phyloP scores from a whole-genome alignment of 495 filamentous ascomycete genomes.

The Rostrohypoxylon terebratum region DNA sequence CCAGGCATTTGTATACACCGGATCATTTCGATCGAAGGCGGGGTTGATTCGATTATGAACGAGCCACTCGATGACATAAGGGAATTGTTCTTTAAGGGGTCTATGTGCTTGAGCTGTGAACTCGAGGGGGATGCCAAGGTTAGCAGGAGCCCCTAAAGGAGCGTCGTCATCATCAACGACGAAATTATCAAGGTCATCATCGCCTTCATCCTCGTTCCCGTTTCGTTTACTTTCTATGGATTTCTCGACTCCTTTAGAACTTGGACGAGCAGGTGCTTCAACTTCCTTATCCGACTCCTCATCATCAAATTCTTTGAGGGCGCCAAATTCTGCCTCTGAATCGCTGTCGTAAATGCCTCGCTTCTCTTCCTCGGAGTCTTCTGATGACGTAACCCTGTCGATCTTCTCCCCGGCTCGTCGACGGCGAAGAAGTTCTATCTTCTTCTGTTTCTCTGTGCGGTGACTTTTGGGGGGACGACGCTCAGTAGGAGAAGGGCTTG shows the following conservation, averaged over 20 bases:
- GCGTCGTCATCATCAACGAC: constrained; percentile 73
- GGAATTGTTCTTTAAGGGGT: constrained; percentile 81
- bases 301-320: constrained; percentile 61
- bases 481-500: constrained; percentile 35
- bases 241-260: constrained; percentile 27
- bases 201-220: constrained; percentile 49
- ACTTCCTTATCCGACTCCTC: constrained; percentile 53
- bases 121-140: constrained; percentile 72
- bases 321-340: constrained; percentile 48
- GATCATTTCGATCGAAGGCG: constrained; percentile 72
- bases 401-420: constrained; percentile 69
- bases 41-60: constrained; percentile 79
- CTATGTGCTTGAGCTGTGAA: constrained; percentile 75
- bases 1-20: constrained; percentile 77
- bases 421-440: constrained; percentile 67
- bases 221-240: constrained; percentile 27
- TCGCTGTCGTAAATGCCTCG: constrained; percentile 59
- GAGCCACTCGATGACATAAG: constrained; percentile 83
- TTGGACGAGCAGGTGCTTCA: constrained; percentile 33
- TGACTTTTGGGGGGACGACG: constrained; percentile 31
- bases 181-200: constrained; percentile 78
- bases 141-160: constrained; percentile 70
- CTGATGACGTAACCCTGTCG: constrained; percentile 51
- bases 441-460: constrained; percentile 49
- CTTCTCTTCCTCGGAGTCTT: constrained; percentile 50